Evolutionary conservation across 2,329 filamentous ascomycete species (phyloP), one percentile per base, ranked within the genome.

Genomic region (Microcera coccophila): DNA sequence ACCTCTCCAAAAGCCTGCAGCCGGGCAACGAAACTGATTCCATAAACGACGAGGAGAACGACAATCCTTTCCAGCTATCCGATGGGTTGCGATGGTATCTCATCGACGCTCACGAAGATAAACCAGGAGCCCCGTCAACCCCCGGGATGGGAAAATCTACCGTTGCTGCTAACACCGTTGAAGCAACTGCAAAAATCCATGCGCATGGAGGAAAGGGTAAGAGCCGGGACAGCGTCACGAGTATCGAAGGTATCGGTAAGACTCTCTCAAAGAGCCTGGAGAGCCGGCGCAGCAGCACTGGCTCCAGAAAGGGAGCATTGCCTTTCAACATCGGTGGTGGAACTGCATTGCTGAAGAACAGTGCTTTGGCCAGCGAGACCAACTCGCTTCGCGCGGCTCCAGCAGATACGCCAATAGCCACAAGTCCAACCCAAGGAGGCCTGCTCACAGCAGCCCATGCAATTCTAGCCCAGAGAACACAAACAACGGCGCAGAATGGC

Each of bases 61-160:
- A 97, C 52, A 98, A 98, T 59, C 93, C 93, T 0, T 98, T 98
- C 64, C 90, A 96, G 57, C 76, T 98, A 11, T 95, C 90, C 0
- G 93, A 98, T 58, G 93, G 93, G 3, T 71, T 98, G 36, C 82
- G 91, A 24, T 98, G 93, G 93, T 97, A 96, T 66, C 78, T 98
- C 5, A 84, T 98, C 26, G 91, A 98, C 61, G 93, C 93, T 0
- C 77, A 81, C 2, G 93, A 98, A 66, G 93, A 98, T 66, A 96
- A 95, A 60, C 82, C 89, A 1, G 86, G 86, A 1, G 90, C 90
- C 3, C 93, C 93, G 1, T 84, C 86, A n/a, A 97, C 91, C 0
- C 91, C 93, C 0, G 90, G 91, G 0, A 77, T 95, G 41, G 88
- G 87, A 29, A 95, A 95, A 65, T 90, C 85, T 52, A 97, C 93